phyloP scores from a whole-genome alignment of 129 eudicot genomes.

The Helichrysum umbraculigerum region DNA sequence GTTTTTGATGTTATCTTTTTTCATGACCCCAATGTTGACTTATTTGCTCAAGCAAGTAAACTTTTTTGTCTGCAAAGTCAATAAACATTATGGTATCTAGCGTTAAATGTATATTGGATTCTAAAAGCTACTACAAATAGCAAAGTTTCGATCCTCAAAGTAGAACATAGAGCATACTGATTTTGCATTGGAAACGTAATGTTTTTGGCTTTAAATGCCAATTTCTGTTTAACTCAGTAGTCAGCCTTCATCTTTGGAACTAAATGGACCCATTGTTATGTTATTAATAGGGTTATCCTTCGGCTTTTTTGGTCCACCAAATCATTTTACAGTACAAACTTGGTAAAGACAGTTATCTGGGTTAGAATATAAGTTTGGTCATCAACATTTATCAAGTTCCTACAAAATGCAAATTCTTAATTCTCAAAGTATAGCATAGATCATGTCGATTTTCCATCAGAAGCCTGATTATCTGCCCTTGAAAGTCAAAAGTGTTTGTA shows the following conservation, averaged over 20 bases:
- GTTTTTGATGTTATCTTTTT: not conserved
- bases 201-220: not conserved
- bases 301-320: too few relatives aligned
- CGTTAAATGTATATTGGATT: not conserved
- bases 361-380: too few relatives aligned
- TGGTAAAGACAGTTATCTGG: too few relatives aligned
- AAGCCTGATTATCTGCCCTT: not conserved
- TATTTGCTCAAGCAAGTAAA: not conserved
- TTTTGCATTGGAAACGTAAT: not conserved
- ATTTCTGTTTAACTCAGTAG: not conserved
- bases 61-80: not conserved
- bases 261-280: too few relatives aligned
- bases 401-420: not conserved
- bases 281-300: too few relatives aligned
- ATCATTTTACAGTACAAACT: too few relatives aligned
- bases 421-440: not conserved
- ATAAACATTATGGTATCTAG: not conserved
- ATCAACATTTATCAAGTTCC: too few relatives aligned
- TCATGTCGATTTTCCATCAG: not conserved
- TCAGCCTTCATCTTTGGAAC: too few relatives aligned
- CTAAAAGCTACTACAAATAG: not conserved
- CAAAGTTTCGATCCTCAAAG: not conserved
- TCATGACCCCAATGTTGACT: not conserved
- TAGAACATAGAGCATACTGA: not conserved
- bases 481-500: slow-evolving; percentile 7